Conservation (phyloP, 73 alveolate genomes). For the Tetrahymena malaccensis region DNA sequence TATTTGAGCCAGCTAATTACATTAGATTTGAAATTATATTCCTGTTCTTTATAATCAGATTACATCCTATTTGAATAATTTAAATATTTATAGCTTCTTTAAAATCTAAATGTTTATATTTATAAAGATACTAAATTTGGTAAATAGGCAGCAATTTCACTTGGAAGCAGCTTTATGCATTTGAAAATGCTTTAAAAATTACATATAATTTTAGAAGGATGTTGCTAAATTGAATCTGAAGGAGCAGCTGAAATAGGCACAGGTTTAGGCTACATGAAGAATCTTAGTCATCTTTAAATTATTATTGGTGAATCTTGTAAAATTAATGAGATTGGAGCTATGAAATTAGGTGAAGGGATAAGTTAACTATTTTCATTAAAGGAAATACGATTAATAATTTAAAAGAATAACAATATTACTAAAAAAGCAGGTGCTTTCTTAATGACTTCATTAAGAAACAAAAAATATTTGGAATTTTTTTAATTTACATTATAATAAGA, state of each 20-base stretch:
- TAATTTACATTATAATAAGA: background rate
- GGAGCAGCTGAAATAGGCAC: background rate
- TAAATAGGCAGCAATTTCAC: background rate
- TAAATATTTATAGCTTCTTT: background rate
- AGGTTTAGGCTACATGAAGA: background rate
- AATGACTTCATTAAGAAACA: background rate
- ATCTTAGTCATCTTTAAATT: background rate
- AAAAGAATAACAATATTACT: background rate
- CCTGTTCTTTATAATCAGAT: background rate
- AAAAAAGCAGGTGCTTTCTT: background rate
- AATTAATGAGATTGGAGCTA: background rate
- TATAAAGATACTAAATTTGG: background rate
- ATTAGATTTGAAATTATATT: background rate
- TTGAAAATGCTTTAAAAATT: background rate
- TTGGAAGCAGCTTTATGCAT: background rate
- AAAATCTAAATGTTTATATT: background rate
- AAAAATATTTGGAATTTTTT: background rate
- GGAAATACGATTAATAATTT: background rate
- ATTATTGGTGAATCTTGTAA: background rate
- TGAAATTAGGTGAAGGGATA: background rate
- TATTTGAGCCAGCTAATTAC: background rate
- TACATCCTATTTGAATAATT: background rate
- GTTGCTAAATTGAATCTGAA: background rate
- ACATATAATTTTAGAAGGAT: background rate
- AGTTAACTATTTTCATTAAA: background rate